Conservation (phyloP, 2,329 filamentous ascomycete genomes). For the Rasamsonia emersonii region DNA sequence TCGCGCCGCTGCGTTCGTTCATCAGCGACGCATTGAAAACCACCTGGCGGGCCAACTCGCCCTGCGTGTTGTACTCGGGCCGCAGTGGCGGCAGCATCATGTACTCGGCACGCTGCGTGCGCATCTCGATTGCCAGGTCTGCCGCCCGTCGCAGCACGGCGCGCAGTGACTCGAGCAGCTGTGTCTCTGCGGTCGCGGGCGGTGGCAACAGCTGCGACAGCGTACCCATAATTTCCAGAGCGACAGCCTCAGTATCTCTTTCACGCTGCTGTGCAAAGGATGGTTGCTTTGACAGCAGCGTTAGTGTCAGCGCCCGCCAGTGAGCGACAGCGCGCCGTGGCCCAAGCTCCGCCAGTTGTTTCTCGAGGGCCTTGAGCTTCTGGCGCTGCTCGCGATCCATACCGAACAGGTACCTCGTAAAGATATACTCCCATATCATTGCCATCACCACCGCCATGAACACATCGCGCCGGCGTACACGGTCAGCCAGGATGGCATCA, state of each 20-base stretch:
- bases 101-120: constrained; percentile 91
- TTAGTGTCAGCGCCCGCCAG: constrained; percentile 93
- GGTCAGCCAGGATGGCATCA: constrained; percentile 76
- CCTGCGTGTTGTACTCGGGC: constrained; percentile 89
- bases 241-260: constrained; percentile 90
- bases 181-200: constrained; percentile 66
- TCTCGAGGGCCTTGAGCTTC: constrained; percentile 93
- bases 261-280: constrained; percentile 75
- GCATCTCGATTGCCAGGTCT: constrained; percentile 90
- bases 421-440: constrained; percentile 99
- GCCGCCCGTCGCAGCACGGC: constrained; percentile 85
- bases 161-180: constrained; percentile 75
- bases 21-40: constrained; percentile 88
- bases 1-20: constrained; percentile 77
- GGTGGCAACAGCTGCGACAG: constrained; percentile 79
- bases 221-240: constrained; percentile 78
- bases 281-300: constrained; percentile 70
- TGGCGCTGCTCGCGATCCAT: constrained; percentile 98
- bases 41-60: constrained; percentile 79
- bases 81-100: constrained; percentile 95
- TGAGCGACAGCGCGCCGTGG: constrained; percentile 83
- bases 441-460: constrained; percentile 99
- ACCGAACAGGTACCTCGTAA: constrained; percentile 94
- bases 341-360: constrained; percentile 80
- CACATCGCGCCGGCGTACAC: constrained; percentile 79